Base-by-base conservation (phyloP, 257 asterid genomes). In the Fraxinus excelsior region DNA sequence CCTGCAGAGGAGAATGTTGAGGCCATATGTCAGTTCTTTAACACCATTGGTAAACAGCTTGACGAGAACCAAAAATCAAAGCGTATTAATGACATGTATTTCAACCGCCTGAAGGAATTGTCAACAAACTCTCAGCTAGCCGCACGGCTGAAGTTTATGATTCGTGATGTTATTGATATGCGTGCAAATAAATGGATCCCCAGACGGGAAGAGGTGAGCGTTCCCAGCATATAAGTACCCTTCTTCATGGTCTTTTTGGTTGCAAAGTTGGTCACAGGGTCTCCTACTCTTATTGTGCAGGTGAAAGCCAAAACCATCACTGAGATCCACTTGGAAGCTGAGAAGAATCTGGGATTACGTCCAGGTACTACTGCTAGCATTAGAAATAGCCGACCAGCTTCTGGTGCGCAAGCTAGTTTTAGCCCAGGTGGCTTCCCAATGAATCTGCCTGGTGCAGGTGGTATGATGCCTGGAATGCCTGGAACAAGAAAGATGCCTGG, bases 381-480 rank as follows among this genome's bases (percentile, higher is more conserved):
- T 56, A 87, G 98, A 74, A 90, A 88, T 80, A 84, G 79, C 34
- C 92, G 95, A 76, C 32, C 74, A n/a, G 78, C 88, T 72, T 76
- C 94, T 71, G 90, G 90, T 75, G 77, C 85, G 51, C 96, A 84
- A 79, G 98, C 94, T 35, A 82, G 74, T 74, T 73, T 86, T 32
- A 83, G 91, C 77, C 93, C 98, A 25, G 82, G 88, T 49, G 96
- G 94, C 56, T 85, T 84, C 85, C 91, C 96, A 23, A 80, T 90
- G 82, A 93, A 85, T 77, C 91, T 95, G 5, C 94, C 96, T 40
- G 98, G 98, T 51, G 42, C 90, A 65, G 98, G 97, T 70, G 97
- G 99, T 44, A 90, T 93, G 97, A 93, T 93, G 97, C 98, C 99
- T 0, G 99, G 99, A 73, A 93, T 89, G 97, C 99, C 99, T 0